Conservation (phyloP, 1,139 yeast genomes). For the Trichomonascaceae sp. region DNA sequence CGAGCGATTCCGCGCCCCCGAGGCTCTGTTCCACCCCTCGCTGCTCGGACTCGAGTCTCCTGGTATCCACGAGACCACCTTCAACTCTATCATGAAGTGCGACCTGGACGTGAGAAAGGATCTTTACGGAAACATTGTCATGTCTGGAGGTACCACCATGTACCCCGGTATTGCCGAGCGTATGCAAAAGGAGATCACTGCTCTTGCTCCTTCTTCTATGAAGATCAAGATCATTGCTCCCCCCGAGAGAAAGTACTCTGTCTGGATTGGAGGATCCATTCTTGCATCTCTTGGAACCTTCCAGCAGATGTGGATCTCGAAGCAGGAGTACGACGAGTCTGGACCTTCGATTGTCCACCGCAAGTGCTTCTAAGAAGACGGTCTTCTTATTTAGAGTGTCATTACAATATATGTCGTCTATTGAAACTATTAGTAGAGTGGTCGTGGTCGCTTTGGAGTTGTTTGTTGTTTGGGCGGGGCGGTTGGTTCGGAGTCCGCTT, state of each 20-base stretch:
- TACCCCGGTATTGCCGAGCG: conserved; percentile 99
- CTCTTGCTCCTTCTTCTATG: conserved; percentile 99
- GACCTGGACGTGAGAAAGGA: conserved; percentile 99
- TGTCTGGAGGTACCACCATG: conserved; percentile 99
- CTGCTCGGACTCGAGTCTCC: conserved; percentile 96
- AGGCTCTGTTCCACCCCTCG: conserved; percentile 98
- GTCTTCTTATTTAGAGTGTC: no score
- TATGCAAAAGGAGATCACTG: conserved; percentile 99
- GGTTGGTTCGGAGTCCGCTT: no score
- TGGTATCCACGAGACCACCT: conserved; percentile 99
- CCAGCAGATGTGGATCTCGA: conserved; percentile 94
- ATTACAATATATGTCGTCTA: no score
- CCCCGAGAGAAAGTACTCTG: conserved; percentile 99
- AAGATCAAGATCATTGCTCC: conserved; percentile 99
- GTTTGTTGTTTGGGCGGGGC: no score
- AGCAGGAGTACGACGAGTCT: conserved; percentile 98
- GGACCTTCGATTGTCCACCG: conserved; percentile 99
- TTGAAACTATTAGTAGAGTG: no score
- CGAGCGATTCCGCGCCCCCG: conserved; percentile 99
- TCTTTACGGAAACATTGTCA: conserved; percentile 96
- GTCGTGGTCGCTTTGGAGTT: neutral
- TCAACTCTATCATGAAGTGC: conserved; percentile 98
- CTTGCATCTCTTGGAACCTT: conserved; percentile 97
- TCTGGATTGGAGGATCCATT: conserved; percentile 99
- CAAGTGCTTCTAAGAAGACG: conserved; percentile 98